phyloP scores from a whole-genome alignment of 148 eudicot species.

The Oxyria digyna region DNA sequence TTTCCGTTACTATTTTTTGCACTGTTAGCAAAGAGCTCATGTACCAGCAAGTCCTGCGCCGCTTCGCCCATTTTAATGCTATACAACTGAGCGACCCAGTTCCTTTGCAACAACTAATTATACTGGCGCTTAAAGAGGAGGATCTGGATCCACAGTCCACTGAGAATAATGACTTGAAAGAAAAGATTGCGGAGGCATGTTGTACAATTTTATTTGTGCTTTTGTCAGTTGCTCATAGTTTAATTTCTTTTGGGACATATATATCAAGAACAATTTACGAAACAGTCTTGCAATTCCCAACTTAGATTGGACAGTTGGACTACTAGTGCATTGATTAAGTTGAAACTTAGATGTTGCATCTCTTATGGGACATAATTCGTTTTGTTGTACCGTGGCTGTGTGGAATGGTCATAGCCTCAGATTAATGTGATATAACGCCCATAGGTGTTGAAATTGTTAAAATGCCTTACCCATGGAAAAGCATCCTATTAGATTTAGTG shows the following conservation, averaged over 20 bases:
- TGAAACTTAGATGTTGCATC: not conserved
- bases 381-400: not conserved
- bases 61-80: conserved; percentile 91
- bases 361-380: not conserved
- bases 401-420: not conserved
- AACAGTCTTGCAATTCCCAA: not conserved
- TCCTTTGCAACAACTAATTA: conserved; percentile 50
- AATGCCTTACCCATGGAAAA: not conserved
- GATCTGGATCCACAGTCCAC: conserved; percentile 40
- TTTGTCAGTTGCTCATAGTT: not conserved
- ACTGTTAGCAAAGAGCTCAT: conserved; percentile 89
- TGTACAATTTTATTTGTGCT: not conserved
- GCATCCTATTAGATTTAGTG: not conserved
- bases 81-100: conserved; percentile 93
- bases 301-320: not conserved
- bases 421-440: not conserved
- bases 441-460: not conserved
- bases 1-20: conserved; percentile 12
- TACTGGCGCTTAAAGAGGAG: conserved; percentile 76
- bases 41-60: conserved; percentile 90
- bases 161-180: conserved; percentile 55
- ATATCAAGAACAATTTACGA: not conserved
- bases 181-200: conserved; percentile 67
- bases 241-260: not conserved
- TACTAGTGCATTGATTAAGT: not conserved